Evolutionary conservation across 202 grass and related monocot genomes (phyloP).

Genomic region (Panicum virgatum): DNA sequence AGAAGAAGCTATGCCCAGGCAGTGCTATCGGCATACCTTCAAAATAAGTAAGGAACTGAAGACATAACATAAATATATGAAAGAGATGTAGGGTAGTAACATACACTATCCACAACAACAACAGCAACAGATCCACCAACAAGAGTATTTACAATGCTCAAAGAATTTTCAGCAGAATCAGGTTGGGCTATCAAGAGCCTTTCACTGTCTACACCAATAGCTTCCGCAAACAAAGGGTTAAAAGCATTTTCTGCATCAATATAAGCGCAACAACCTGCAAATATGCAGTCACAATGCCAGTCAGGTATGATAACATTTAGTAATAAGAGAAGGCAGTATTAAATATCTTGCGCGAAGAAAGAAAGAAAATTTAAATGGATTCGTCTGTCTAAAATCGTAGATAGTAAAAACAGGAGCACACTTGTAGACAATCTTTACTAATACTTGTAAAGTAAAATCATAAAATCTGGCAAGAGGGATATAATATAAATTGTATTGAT

Average conservation of each 20-base stretch:
- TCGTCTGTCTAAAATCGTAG: background rate
- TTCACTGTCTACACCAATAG: slow-evolving; percentile 74
- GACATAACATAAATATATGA: background rate
- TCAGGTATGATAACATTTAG: slow-evolving; percentile 15
- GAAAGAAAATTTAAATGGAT: background rate
- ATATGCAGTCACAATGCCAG: slow-evolving; percentile 24
- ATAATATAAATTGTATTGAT: background rate
- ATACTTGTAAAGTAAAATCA: slow-evolving; percentile 8
- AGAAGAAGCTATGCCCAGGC: slow-evolving; percentile 1
- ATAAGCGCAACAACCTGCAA: slow-evolving; percentile 89
- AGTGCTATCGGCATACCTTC: slow-evolving; percentile 16
- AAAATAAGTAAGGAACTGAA: slow-evolving; percentile 1
- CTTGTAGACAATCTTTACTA: background rate
- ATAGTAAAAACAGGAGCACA: background rate
- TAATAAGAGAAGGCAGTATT: background rate
- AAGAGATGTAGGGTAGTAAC: slow-evolving; percentile 26
- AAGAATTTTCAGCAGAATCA: slow-evolving; percentile 84
- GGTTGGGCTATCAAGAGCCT: slow-evolving; percentile 83
- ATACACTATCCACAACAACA: slow-evolving; percentile 92
- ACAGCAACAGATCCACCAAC: slow-evolving; percentile 86
- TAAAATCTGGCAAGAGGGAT: background rate
- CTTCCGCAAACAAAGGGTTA: slow-evolving; percentile 69
- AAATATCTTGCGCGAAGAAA: background rate
- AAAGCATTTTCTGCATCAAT: slow-evolving; percentile 94
- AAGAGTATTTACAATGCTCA: slow-evolving; percentile 94